These are phyloP conservation scores for Tolypocladium paradoxum DNA, from an alignment of 2,329 filamentous ascomycete genomes.

Conservation along the genomic window DNA sequence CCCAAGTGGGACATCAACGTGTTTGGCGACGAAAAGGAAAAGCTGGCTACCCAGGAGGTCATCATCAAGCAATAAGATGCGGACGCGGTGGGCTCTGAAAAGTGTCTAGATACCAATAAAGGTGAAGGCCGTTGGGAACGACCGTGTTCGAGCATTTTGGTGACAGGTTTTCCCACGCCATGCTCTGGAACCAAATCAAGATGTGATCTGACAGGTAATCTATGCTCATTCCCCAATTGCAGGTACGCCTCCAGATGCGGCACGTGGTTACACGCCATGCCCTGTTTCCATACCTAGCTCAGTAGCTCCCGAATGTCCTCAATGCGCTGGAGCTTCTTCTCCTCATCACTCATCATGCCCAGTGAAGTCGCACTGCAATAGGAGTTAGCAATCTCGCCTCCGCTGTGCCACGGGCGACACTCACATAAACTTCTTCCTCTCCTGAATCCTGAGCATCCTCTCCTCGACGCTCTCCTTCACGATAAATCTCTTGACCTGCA, in stretches of 20 bases:
- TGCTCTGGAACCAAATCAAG: no score
- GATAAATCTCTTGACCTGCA: conserved; percentile 80
- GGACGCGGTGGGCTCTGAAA: not conserved
- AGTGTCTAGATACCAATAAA: not conserved
- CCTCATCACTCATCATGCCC: conserved; percentile 90
- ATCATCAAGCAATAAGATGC: conserved; percentile 17
- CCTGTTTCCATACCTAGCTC: conserved; percentile 30
- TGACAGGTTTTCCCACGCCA: not conserved
- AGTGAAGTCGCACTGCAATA: conserved; percentile 69
- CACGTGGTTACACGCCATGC: not conserved
- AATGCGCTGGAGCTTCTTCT: conserved; percentile 80
- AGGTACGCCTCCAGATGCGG: not conserved
- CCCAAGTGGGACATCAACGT: conserved; percentile 47
- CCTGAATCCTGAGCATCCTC: conserved; percentile 87
- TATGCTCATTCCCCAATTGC: not conserved
- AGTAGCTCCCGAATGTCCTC: conserved; percentile 91
- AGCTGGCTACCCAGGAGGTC: conserved; percentile 36
- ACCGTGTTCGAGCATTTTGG: not conserved
- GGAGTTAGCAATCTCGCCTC: conserved; percentile 6
- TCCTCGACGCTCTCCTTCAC: conserved; percentile 88
- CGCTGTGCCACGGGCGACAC: conserved; percentile 25
- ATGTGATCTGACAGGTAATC: not conserved
- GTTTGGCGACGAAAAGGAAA: conserved; percentile 43
- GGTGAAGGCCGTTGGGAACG: not conserved
- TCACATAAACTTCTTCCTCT: conserved; percentile 91